These are phyloP conservation scores for Crucihimalaya himalaica DNA, from an alignment of 345 rosid genomes.

Conservation along the genomic window DNA sequence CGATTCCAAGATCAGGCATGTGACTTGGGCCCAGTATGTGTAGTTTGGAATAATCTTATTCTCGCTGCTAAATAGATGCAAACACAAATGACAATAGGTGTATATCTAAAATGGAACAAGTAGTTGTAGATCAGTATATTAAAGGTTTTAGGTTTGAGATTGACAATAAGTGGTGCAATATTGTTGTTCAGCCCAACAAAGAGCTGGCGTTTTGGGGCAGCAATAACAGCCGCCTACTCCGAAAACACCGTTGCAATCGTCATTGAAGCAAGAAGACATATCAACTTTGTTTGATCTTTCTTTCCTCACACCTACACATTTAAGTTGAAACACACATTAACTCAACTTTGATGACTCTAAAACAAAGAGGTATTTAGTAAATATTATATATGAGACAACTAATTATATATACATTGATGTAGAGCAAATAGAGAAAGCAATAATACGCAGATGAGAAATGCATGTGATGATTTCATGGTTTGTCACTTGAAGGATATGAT, in stretches of 20 bases:
- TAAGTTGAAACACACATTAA: conserved; percentile 10
- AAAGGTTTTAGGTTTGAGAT: not conserved
- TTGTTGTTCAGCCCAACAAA: conserved; percentile 5
- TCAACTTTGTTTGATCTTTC: not conserved
- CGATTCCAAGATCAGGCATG: not conserved
- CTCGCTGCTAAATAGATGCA: not conserved
- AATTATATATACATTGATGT: conserved; percentile 20
- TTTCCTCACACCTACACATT: conserved; percentile 22
- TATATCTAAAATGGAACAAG: not conserved
- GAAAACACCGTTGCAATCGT: not conserved
- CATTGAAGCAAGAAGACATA: conserved; percentile 2
- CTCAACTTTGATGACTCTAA: not conserved
- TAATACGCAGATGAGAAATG: conserved; percentile 15
- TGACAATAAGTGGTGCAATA: conserved; percentile 19
- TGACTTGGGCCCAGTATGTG: not conserved
- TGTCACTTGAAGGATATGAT: not conserved
- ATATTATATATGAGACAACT: not conserved
- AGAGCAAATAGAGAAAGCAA: conserved; percentile 11
- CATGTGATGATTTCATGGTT: conserved; percentile 22
- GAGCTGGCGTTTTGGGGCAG: conserved; percentile 12
- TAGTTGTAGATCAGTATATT: not conserved
- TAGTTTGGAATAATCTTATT: not conserved
- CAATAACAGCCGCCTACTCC: conserved; percentile 25
- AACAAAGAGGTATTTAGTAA: not conserved
- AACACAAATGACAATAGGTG: not conserved